Conservation (phyloP, 148 eudicot species). For the Silene latifolia region DNA sequence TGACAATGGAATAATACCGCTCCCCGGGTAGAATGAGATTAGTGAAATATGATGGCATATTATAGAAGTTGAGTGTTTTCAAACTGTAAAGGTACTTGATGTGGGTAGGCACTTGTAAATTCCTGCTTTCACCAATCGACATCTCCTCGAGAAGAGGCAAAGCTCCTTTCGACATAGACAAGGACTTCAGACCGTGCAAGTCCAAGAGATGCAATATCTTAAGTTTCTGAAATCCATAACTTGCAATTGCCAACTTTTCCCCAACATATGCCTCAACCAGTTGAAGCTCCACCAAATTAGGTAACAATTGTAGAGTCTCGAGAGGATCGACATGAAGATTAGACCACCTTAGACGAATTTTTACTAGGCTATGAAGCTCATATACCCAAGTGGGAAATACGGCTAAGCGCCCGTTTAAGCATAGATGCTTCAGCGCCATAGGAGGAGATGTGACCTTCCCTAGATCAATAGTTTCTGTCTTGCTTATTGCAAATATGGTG, state of each 20-base stretch:
- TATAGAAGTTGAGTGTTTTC: slow-evolving; percentile 12
- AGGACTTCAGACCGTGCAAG: slow-evolving; percentile 7
- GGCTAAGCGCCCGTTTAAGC: slow-evolving; percentile 13
- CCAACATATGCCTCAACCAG: slow-evolving; percentile 17
- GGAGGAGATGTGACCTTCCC: background rate
- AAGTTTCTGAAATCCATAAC: slow-evolving; percentile 13
- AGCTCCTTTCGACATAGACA: slow-evolving; percentile 11
- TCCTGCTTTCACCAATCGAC: slow-evolving; percentile 22
- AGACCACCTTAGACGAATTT: slow-evolving; percentile 26
- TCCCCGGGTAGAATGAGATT: background rate
- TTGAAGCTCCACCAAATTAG: slow-evolving; percentile 20
- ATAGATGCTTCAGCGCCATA: slow-evolving; percentile 11
- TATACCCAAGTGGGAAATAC: slow-evolving; percentile 11
- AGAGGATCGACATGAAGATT: slow-evolving; percentile 1
- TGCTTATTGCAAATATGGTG: background rate
- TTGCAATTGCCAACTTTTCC: background rate
- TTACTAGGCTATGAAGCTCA: background rate
- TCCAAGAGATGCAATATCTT: slow-evolving; percentile 17
- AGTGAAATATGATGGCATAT: slow-evolving; percentile 12
- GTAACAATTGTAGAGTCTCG: background rate
- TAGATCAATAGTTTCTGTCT: background rate
- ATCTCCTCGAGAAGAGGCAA: slow-evolving; percentile 20
- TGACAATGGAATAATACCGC: background rate
- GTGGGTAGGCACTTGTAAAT: slow-evolving; percentile 3
- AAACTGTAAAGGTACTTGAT: slow-evolving; percentile 13